Conservation (phyloP, 345 rosid species). For the Camelina neglecta region DNA sequence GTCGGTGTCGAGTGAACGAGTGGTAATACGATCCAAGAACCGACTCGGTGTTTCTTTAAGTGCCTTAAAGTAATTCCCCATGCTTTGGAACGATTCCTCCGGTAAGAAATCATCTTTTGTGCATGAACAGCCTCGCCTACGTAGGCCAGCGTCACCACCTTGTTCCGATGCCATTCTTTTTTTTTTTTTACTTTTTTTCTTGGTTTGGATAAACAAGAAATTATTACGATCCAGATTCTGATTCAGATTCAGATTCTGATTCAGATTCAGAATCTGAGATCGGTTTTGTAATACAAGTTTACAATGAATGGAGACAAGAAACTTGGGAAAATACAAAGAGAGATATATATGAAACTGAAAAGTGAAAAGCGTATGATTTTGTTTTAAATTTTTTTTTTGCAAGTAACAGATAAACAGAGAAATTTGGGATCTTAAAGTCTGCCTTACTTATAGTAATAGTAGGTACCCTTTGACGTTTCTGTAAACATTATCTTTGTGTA, state of each 20-base stretch:
- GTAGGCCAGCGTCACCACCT: slow-evolving; percentile 45
- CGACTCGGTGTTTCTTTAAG: slow-evolving; percentile 65
- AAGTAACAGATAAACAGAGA: not conserved
- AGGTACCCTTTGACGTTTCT: not conserved
- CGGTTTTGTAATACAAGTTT: not conserved
- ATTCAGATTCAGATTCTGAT: slow-evolving; percentile 31
- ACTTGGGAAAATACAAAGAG: not conserved
- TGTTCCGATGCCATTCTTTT: slow-evolving; percentile 34
- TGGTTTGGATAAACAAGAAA: not conserved
- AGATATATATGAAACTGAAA: not conserved
- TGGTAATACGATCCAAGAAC: slow-evolving; percentile 59
- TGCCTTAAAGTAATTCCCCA: slow-evolving; percentile 63
- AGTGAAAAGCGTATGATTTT: not conserved
- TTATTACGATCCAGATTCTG: slow-evolving; percentile 3
- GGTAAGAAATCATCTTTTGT: slow-evolving; percentile 78
- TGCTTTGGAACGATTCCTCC: slow-evolving; percentile 77
- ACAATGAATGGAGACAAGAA: slow-evolving; percentile 8
- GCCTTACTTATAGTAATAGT: slow-evolving; percentile 3
- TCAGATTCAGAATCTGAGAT: slow-evolving; percentile 29
- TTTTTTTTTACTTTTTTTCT: not conserved
- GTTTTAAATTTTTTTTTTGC: no score
- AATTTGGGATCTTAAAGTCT: slow-evolving; percentile 8
- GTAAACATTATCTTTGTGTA: not conserved
- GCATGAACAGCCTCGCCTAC: slow-evolving; percentile 76
- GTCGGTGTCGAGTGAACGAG: slow-evolving; percentile 70